Conservation (phyloP, 2,329 filamentous ascomycete genomes). For the Arthrinium puccinioides region DNA sequence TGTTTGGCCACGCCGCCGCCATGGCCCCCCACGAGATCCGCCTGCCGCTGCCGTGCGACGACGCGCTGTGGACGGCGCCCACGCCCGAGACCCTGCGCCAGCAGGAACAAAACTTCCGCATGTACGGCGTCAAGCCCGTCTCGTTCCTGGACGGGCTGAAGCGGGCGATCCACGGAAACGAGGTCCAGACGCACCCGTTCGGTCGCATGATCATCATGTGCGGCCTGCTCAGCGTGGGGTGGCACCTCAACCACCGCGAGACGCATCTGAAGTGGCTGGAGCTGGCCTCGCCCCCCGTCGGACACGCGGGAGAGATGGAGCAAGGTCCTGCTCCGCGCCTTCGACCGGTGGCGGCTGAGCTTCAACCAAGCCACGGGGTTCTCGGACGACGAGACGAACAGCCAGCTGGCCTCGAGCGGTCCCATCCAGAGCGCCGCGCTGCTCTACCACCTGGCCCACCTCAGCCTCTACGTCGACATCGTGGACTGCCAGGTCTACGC, state of each 20-base stretch:
- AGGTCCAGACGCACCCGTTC: conserved; percentile 79
- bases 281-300: conserved; percentile 52
- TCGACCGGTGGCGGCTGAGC: conserved; percentile 80
- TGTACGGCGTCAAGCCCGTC: conserved; percentile 71
- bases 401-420: conserved; percentile 48
- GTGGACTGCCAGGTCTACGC: conserved; percentile 87
- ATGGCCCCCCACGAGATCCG: conserved; percentile 90
- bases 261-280: conserved; percentile 76
- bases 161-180: conserved; percentile 71
- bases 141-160: conserved; percentile 83
- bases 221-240: conserved; percentile 81
- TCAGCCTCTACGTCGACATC: conserved; percentile 83
- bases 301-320: conserved; percentile 69
- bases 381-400: conserved; percentile 26
- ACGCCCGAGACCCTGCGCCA: conserved; percentile 70
- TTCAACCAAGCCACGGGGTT: conserved; percentile 63
- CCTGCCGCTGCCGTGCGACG: conserved; percentile 78
- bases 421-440: conserved; percentile 75
- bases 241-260: conserved; percentile 85
- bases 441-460: conserved; percentile 79
- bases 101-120: conserved; percentile 67
- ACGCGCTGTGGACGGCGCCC: conserved; percentile 76
- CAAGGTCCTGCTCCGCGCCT: conserved; percentile 66
- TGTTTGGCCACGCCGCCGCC: conserved; percentile 85
- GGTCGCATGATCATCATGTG: conserved; percentile 88